A percentile compares a stretch with the other conserved stretches of the same genome.
phyloP scores from a whole-genome alignment of 2,329 filamentous ascomycete species.

The Fusarium buxicola region DNA sequence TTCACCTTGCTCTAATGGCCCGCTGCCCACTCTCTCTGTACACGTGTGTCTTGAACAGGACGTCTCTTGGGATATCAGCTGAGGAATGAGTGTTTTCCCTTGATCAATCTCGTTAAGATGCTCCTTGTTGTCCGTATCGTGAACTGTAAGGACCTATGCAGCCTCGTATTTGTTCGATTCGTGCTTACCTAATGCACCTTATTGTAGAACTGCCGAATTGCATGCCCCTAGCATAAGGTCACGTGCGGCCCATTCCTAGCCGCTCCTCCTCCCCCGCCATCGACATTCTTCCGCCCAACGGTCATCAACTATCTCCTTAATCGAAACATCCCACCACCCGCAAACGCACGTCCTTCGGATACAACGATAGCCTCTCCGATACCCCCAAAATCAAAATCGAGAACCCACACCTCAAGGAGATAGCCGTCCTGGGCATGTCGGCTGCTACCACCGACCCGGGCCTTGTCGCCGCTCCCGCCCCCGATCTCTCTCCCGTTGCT shows the following conservation, averaged over 20 bases:
- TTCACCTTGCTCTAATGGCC: no score
- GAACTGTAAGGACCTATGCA: no score
- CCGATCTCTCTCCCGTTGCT: slow-evolving; percentile 46
- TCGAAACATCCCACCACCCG: slow-evolving; percentile 51
- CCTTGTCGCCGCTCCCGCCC: slow-evolving; percentile 49
- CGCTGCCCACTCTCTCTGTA: no score
- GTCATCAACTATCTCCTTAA: slow-evolving; percentile 49
- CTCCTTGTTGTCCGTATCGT: background rate
- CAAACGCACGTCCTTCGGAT: slow-evolving; percentile 50
- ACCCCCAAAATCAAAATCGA: slow-evolving; percentile 45
- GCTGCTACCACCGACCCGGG: slow-evolving; percentile 55
- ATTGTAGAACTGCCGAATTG: slow-evolving; percentile 9
- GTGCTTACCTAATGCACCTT: slow-evolving; percentile 14
- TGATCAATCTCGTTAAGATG: background rate
- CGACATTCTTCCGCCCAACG: slow-evolving; percentile 44
- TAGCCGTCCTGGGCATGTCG: slow-evolving; percentile 50
- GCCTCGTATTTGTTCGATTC: no score
- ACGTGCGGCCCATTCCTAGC: slow-evolving; percentile 30
- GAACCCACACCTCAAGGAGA: slow-evolving; percentile 48
- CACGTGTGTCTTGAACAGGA: no score
- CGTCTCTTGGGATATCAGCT: no score
- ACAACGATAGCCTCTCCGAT: slow-evolving; percentile 53
- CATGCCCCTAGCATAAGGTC: slow-evolving; percentile 21
- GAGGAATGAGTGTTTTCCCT: background rate
- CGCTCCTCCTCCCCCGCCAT: slow-evolving; percentile 46